These are phyloP conservation scores for Chytriomyces sp. DNA, from an alignment of 192 early-diverging fungal species.

Conservation along the genomic window DNA sequence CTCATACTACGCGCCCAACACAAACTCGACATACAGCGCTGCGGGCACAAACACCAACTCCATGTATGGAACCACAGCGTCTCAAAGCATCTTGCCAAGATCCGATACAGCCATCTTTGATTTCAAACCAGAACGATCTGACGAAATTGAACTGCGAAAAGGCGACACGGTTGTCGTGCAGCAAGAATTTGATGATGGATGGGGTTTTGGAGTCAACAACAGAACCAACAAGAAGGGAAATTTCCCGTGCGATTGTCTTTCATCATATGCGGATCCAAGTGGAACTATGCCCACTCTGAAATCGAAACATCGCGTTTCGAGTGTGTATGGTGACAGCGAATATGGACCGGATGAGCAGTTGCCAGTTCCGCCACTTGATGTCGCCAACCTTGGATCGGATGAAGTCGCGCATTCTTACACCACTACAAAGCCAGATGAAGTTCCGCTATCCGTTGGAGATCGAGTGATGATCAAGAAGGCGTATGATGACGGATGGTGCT, in stretches of 20 bases:
- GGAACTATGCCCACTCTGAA: not conserved
- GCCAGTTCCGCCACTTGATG: not conserved
- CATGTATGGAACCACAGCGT: too few relatives aligned
- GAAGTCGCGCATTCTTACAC: not conserved
- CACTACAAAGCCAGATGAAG: not conserved
- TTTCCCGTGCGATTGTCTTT: slow-evolving; percentile 58
- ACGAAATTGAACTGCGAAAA: slow-evolving; percentile 2
- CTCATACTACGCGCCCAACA: slow-evolving; percentile 28
- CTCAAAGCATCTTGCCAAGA: too few relatives aligned
- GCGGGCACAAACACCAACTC: slow-evolving; percentile 3
- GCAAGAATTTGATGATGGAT: slow-evolving; percentile 34
- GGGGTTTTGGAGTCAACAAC: slow-evolving; percentile 55
- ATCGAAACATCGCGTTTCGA: slow-evolving; percentile 5
- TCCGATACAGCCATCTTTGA: too few relatives aligned
- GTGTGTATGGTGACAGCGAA: slow-evolving; percentile 9
- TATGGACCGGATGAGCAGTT: slow-evolving; percentile 4
- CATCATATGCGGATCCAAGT: not conserved
- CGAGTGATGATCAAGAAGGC: not conserved
- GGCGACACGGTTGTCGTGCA: not conserved
- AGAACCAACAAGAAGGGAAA: slow-evolving; percentile 50
- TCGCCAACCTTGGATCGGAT: not conserved
- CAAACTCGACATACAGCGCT: not conserved
- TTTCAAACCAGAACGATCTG: not conserved
- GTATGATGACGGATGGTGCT: slow-evolving; percentile 7
- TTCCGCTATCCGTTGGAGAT: slow-evolving; percentile 15